phyloP scores from a whole-genome alignment of 2,329 filamentous ascomycete species.

The Penicillium sp. region DNA sequence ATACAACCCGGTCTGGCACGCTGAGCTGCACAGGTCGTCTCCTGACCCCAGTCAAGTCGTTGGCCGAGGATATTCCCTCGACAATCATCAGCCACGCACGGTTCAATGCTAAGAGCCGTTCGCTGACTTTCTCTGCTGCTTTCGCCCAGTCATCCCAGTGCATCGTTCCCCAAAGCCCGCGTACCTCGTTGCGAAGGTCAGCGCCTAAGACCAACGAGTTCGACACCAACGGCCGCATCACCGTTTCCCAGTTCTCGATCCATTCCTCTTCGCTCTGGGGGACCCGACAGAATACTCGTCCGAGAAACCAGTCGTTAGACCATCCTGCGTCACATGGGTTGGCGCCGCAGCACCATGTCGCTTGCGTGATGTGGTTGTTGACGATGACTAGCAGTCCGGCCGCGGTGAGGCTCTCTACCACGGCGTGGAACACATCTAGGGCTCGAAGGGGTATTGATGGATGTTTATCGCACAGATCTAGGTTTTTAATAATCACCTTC shows the following conservation, averaged over 20 bases:
- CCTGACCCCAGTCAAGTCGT: conserved; percentile 64
- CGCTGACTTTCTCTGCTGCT: conserved; percentile 67
- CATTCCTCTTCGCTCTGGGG: conserved; percentile 68
- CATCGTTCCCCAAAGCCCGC: conserved; percentile 72
- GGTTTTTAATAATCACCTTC: conserved; percentile 61
- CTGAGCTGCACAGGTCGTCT: conserved; percentile 63
- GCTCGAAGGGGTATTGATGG: conserved; percentile 45
- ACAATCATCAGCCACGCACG: conserved; percentile 69
- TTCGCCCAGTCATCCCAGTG: conserved; percentile 67
- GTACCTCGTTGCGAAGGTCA: conserved; percentile 71
- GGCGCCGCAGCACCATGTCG: conserved; percentile 71
- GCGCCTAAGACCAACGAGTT: conserved; percentile 68
- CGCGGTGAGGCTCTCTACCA: conserved; percentile 63
- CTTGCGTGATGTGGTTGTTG: conserved; percentile 73
- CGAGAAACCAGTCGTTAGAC: conserved; percentile 66
- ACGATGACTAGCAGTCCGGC: conserved; percentile 67
- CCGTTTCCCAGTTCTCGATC: conserved; percentile 67
- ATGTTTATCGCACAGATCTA: conserved; percentile 53
- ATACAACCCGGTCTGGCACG: conserved; percentile 62
- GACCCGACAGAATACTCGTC: conserved; percentile 59
- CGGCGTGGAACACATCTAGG: conserved; percentile 65
- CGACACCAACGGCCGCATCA: conserved; percentile 63
- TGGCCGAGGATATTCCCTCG: conserved; percentile 69
- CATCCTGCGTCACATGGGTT: conserved; percentile 70
- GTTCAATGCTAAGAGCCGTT: conserved; percentile 63